Evolutionary conservation across 352 stramenopile species (phyloP).

Genomic region (Saprolegnia diclina): DNA sequence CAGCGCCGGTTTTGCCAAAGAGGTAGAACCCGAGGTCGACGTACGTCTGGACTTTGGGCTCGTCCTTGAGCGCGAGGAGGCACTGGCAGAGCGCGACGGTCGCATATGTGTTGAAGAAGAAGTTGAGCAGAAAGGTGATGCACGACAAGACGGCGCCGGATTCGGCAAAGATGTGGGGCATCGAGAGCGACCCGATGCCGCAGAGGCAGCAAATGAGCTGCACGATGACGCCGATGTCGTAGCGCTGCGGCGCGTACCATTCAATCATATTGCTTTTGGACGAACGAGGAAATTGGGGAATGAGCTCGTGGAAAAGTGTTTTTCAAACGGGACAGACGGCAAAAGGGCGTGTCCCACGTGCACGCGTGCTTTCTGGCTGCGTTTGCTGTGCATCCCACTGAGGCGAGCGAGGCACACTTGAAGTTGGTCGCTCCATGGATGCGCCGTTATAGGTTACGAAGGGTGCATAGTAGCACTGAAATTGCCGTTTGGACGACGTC

Average conservation of each 20-base stretch:
- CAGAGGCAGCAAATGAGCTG: constrained; percentile 27
- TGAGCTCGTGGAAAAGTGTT: too few relatives aligned
- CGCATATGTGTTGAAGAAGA: constrained; percentile 27
- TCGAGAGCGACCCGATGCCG: constrained; percentile 27
- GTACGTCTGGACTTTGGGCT: constrained; percentile 22
- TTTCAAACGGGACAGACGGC: neutral
- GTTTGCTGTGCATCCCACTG: too few relatives aligned
- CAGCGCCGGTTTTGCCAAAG: constrained; percentile 13
- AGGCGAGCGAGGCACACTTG: too few relatives aligned
- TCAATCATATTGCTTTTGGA: neutral
- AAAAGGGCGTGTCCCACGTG: neutral
- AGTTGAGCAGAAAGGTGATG: constrained; percentile 22
- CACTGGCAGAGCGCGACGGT: constrained; percentile 22
- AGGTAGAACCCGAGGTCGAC: constrained; percentile 14
- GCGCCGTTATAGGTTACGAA: too few relatives aligned
- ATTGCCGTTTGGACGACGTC: too few relatives aligned
- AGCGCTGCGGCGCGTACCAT: neutral
- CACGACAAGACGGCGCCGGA: constrained; percentile 11
- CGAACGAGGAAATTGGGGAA: constrained; percentile 8
- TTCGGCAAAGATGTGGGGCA: constrained; percentile 29
- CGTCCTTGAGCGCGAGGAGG: constrained; percentile 13
- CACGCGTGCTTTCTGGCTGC: neutral
- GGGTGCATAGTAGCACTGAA: too few relatives aligned
- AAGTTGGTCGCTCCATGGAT: too few relatives aligned
- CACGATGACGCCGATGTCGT: constrained; percentile 19